These are phyloP conservation scores for Flaveria linearis DNA, from an alignment of 129 eudicot genomes.

Conservation along the genomic window DNA sequence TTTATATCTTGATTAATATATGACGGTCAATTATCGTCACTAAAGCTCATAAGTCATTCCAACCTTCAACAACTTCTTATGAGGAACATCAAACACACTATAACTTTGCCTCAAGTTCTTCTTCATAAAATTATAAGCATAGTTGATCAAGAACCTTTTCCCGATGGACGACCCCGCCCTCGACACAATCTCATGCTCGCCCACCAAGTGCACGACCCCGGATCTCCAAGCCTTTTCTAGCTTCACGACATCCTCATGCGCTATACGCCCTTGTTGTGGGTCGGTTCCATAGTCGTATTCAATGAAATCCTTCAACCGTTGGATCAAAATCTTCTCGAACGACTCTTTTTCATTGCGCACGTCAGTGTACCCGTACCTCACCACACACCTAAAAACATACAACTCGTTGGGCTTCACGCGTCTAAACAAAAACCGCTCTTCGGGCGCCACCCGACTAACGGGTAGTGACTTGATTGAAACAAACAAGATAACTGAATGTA, in stretches of 20 bases:
- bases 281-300: slow-evolving; percentile 22
- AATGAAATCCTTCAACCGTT: slow-evolving; percentile 53
- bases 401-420: slow-evolving; percentile 58
- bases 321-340: slow-evolving; percentile 54
- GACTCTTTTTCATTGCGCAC: slow-evolving; percentile 59
- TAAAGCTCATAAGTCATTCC: slow-evolving; percentile 78
- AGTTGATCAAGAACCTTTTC: slow-evolving; percentile 62
- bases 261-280: slow-evolving; percentile 16
- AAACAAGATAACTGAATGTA: slow-evolving; percentile 74
- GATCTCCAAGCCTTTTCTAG: slow-evolving; percentile 58
- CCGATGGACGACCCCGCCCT: slow-evolving; percentile 43
- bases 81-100: slow-evolving; percentile 73
- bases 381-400: slow-evolving; percentile 69
- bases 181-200: slow-evolving; percentile 70
- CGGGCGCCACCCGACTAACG: slow-evolving; percentile 58
- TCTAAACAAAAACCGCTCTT: slow-evolving; percentile 72
- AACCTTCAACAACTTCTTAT: slow-evolving; percentile 68
- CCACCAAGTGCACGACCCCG: slow-evolving; percentile 74
- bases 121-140: slow-evolving; percentile 69
- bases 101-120: slow-evolving; percentile 61
- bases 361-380: slow-evolving; percentile 81
- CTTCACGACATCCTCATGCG: slow-evolving; percentile 41
- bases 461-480: slow-evolving; percentile 73
- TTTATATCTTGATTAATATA: slow-evolving; percentile 26
- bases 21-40: slow-evolving; percentile 15